Evolutionary conservation across 495 filamentous ascomycete genomes (phyloP).

Genomic region (Penicillium silybi): DNA sequence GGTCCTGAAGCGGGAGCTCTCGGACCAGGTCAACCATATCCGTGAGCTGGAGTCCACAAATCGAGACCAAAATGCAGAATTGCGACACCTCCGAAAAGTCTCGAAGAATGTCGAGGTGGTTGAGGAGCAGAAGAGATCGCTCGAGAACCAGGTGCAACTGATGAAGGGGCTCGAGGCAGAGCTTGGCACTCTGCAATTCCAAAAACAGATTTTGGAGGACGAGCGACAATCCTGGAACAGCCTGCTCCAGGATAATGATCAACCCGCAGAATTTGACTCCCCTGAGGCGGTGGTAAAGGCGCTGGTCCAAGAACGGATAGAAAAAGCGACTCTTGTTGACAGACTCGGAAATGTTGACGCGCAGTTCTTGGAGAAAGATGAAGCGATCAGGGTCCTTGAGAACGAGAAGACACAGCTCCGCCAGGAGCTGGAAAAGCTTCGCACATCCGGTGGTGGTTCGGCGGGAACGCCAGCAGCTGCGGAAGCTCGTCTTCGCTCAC

Average conservation of each 20-base stretch:
- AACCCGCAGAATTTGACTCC: constrained; percentile 70
- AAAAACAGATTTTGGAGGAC: constrained; percentile 83
- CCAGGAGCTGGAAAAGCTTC: constrained; percentile 68
- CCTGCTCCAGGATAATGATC: constrained; percentile 68
- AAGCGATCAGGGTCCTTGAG: constrained; percentile 67
- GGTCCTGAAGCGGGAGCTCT: constrained; percentile 80
- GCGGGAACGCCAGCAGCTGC: constrained; percentile 34
- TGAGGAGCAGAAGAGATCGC: constrained; percentile 85
- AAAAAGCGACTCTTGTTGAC: constrained; percentile 71
- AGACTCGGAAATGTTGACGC: constrained; percentile 73
- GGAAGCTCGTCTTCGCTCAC: constrained; percentile 57
- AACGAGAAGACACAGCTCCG: constrained; percentile 56
- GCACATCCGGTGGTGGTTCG: constrained; percentile 29
- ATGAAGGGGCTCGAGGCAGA: constrained; percentile 72
- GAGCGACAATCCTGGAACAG: constrained; percentile 83
- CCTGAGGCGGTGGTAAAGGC: constrained; percentile 86
- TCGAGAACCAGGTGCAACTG: constrained; percentile 72
- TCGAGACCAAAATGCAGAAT: constrained; percentile 72
- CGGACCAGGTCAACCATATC: constrained; percentile 87
- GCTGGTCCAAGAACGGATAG: constrained; percentile 74
- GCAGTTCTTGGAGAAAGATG: constrained; percentile 76
- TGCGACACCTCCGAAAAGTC: constrained; percentile 72
- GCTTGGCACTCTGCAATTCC: constrained; percentile 71
- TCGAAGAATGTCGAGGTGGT: constrained; percentile 88
- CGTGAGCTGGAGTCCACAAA: constrained; percentile 75